A percentile compares a stretch with the other conserved stretches of the same genome.
phyloP scores from a whole-genome alignment of 768 basidiomycete genomes.

The Collybia sordida region DNA sequence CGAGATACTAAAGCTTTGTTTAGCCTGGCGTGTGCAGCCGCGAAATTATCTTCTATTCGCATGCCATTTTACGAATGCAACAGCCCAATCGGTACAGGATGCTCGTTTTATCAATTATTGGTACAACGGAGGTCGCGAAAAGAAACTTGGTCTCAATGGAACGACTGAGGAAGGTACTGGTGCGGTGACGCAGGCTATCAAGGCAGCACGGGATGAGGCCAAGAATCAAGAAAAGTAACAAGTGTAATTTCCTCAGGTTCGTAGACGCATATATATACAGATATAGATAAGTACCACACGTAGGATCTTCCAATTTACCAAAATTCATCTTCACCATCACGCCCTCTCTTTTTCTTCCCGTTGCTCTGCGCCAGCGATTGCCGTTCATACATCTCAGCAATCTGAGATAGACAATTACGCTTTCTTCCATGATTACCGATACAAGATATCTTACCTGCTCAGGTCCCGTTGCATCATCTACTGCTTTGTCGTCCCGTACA shows the following conservation, averaged over 20 bases:
- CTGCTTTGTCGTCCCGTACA: constrained; percentile 89
- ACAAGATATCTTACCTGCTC: constrained; percentile 66
- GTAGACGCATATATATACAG: constrained; percentile 19
- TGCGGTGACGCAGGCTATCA: constrained; percentile 50
- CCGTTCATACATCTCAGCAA: constrained; percentile 92
- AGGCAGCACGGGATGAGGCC: constrained; percentile 40
- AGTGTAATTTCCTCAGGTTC: constrained; percentile 16
- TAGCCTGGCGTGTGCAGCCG: constrained; percentile 94
- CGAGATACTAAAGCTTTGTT: constrained; percentile 4
- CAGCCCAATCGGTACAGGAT: constrained; percentile 84
- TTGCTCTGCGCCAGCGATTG: constrained; percentile 81
- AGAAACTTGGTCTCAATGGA: constrained; percentile 46
- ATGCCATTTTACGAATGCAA: constrained; percentile 89
- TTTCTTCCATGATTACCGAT: neutral
- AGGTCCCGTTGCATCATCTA: constrained; percentile 89
- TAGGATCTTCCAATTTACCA: constrained; percentile 50
- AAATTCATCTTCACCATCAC: constrained; percentile 74
- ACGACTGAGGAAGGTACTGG: constrained; percentile 19
- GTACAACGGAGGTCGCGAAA: constrained; percentile 85
- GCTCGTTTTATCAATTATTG: constrained; percentile 88
- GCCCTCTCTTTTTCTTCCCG: constrained; percentile 68
- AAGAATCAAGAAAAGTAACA: constrained; percentile 29
- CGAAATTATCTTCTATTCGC: constrained; percentile 95
- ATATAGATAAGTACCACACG: constrained; percentile 15
- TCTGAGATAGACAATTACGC: constrained; percentile 37